These are phyloP conservation scores for Mycena leptocephala DNA, from an alignment of 768 basidiomycete species.

Conservation along the genomic window DNA sequence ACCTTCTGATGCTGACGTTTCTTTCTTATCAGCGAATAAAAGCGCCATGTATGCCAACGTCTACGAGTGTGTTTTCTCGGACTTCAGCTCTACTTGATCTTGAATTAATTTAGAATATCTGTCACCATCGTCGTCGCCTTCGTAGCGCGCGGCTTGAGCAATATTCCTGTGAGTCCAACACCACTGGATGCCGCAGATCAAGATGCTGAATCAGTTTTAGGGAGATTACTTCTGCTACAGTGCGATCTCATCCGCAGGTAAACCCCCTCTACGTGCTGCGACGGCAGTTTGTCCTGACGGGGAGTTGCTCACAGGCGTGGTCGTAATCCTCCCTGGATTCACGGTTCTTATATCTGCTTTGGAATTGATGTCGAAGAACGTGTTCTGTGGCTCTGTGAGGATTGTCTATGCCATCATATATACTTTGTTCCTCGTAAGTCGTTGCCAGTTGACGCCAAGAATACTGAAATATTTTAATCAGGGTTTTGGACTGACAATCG, in stretches of 20 bases:
- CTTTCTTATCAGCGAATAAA: constrained; percentile 70
- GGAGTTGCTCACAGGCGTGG: constrained; percentile 58
- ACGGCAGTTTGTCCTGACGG: not conserved
- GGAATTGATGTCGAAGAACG: constrained; percentile 86
- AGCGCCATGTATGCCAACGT: constrained; percentile 95
- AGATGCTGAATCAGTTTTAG: not conserved
- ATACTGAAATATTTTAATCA: constrained; percentile 42
- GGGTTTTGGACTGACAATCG: constrained; percentile 90
- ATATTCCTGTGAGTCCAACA: constrained; percentile 61
- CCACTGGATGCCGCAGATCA: not conserved
- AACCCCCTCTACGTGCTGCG: not conserved
- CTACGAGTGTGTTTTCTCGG: constrained; percentile 82
- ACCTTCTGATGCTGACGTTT: not conserved
- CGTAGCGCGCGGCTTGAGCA: constrained; percentile 83
- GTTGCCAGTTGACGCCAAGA: not conserved
- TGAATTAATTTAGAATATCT: constrained; percentile 82
- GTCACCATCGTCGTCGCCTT: constrained; percentile 90
- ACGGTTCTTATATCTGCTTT: constrained; percentile 77
- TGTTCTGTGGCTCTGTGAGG: constrained; percentile 86
- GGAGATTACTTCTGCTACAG: constrained; percentile 90
- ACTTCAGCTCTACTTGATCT: not conserved
- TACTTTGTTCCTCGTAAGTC: constrained; percentile 80
- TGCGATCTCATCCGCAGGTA: constrained; percentile 88
- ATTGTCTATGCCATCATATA: constrained; percentile 92
- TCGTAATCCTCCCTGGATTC: constrained; percentile 93